Base-by-base conservation (phyloP, 495 filamentous ascomycete genomes). In the Ramalina peruviana region DNA sequence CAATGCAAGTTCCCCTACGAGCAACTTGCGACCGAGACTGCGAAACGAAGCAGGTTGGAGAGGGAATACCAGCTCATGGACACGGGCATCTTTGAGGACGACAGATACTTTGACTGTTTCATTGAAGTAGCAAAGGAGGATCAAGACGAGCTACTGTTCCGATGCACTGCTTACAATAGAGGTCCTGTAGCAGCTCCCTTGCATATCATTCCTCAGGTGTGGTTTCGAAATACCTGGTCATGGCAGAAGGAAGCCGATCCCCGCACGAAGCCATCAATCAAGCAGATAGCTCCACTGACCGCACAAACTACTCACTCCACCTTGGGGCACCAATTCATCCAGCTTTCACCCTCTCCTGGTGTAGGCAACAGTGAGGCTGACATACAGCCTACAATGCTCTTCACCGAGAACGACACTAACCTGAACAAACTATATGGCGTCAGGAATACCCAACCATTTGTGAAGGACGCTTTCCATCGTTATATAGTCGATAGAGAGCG, bases 391-490 rank as follows among this genome's bases (percentile, higher is more conserved):
- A 65, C 81, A 53, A 64, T 94, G 55, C 67, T 97, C 21, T 97
- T 94, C 69, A 95, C 90, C 1, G 92, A 95, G 48, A 97, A 97
- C 55, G 90, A 97, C 54, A 92, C 83, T 45, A 97, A 97, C 62
- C 81, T 77, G 58, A 70, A 88, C 52, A 64, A 67, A 2, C 75
- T 97, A 0, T 95, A 88, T 65, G 74, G 67, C 7, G 80, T 79
- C 13, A 70, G 85, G 62, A 97, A 96, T 62, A 71, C 76, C 48
- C 74, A 82, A 30, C 79, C 82, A 4, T 94, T 87, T 54, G 88
- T 95, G 54, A 97, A 97, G 65, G 90, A 97, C 67, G 90, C 85
- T 4, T 94, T 97, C 66, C 90, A 97, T 60, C 73, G 82, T 38
- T 74, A 83, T 51, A 93, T 97, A 46, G 85, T 96, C 51, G 78